Conservation (phyloP, 2,329 filamentous ascomycete genomes). For the Alternaria consortialis region DNA sequence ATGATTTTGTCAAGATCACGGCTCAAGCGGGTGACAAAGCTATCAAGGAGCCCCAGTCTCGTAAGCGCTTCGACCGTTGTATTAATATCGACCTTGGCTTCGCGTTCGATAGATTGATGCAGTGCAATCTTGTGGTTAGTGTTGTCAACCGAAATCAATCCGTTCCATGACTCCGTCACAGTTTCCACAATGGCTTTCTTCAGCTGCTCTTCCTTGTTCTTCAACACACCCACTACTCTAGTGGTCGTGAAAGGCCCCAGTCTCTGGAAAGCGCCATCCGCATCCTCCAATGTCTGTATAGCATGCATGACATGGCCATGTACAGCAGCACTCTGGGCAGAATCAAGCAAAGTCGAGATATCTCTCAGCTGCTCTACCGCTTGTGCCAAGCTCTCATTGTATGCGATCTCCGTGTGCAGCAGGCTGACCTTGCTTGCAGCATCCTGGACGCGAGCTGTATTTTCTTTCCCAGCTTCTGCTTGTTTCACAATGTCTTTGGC, state of each 20-base stretch:
- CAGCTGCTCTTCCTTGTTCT: slow-evolving; percentile 71
- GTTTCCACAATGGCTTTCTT: slow-evolving; percentile 72
- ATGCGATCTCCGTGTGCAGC: slow-evolving; percentile 66
- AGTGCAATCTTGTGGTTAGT: slow-evolving; percentile 66
- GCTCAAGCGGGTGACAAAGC: slow-evolving; percentile 68
- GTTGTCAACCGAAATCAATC: slow-evolving; percentile 70
- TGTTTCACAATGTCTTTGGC: slow-evolving; percentile 83
- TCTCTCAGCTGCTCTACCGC: slow-evolving; percentile 62
- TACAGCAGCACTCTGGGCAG: slow-evolving; percentile 56
- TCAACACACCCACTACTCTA: slow-evolving; percentile 70
- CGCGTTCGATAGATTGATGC: slow-evolving; percentile 56
- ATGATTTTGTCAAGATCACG: slow-evolving; percentile 69
- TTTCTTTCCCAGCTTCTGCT: slow-evolving; percentile 72
- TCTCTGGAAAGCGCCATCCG: slow-evolving; percentile 64
- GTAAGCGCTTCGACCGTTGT: slow-evolving; percentile 48
- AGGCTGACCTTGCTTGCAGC: slow-evolving; percentile 63
- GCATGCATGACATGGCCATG: slow-evolving; percentile 57
- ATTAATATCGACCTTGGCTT: slow-evolving; percentile 41
- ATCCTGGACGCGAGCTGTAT: slow-evolving; percentile 72
- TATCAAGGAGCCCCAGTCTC: slow-evolving; percentile 53
- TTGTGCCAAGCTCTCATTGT: slow-evolving; percentile 63
- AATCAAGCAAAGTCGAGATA: slow-evolving; percentile 60
- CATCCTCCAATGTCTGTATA: slow-evolving; percentile 59
- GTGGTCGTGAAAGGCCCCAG: slow-evolving; percentile 70
- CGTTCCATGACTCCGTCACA: slow-evolving; percentile 75